Evolutionary conservation across 2,329 filamentous ascomycete genomes (phyloP).

Genomic region (Pseudogymnoascus sp.): DNA sequence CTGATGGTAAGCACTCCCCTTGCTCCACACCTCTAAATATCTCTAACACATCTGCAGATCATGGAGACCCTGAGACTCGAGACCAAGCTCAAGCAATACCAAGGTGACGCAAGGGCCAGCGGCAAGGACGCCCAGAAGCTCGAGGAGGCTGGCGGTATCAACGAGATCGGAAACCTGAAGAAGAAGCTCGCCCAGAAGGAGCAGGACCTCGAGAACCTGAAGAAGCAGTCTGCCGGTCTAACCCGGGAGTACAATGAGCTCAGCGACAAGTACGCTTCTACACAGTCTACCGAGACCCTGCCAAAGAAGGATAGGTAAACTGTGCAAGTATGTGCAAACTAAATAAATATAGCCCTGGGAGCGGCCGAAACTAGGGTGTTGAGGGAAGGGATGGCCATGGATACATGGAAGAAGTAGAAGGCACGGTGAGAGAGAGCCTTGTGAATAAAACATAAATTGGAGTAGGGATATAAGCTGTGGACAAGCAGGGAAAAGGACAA

Average conservation of each 20-base stretch:
- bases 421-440: not conserved
- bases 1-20: constrained; percentile 60
- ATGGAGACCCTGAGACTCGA: constrained; percentile 58
- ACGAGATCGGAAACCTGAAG: constrained; percentile 64
- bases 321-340: not conserved
- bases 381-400: not conserved
- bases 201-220: constrained; percentile 74
- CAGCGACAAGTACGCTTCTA: constrained; percentile 69
- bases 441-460: not conserved
- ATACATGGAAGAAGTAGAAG: not conserved
- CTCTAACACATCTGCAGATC: constrained; percentile 84
- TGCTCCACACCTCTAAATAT: constrained; percentile 91
- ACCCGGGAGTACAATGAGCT: constrained; percentile 79
- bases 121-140: constrained; percentile 67
- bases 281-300: constrained; percentile 40
- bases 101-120: constrained; percentile 54
- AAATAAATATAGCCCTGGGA: not conserved
- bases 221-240: constrained; percentile 85
- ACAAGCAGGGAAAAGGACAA: not conserved
- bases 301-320: constrained; percentile 46
- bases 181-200: constrained; percentile 67
- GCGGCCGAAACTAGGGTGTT: not conserved
- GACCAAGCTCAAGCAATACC: constrained; percentile 79
- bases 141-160: constrained; percentile 63
- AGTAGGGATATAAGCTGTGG: not conserved